Percentiles rank a stretch among this genome's conserved stretches.
Evolutionary conservation across 345 rosid genomes (phyloP).

Genomic region (Salix exigua): DNA sequence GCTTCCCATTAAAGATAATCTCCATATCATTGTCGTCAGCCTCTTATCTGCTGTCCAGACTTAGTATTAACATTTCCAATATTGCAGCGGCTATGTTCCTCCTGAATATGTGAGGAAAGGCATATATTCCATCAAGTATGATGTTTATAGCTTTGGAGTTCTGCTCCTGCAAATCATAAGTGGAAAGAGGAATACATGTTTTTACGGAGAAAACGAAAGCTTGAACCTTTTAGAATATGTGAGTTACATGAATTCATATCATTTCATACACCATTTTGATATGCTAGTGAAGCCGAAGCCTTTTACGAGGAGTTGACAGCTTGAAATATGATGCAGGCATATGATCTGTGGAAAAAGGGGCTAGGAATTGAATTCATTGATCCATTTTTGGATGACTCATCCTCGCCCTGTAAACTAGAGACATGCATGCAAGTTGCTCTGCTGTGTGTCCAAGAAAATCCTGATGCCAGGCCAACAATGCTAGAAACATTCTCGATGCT

Average conservation of each 20-base stretch:
- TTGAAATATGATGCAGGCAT: too few species aligned
- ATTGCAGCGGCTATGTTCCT: constrained; percentile 45
- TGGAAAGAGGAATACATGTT: constrained; percentile 31
- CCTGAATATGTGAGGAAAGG: constrained; percentile 48
- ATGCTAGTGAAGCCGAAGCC: too few species aligned
- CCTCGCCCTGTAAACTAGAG: constrained; percentile 4
- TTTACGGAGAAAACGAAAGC: constrained; percentile 30
- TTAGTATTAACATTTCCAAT: too few species aligned
- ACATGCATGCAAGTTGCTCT: constrained; percentile 15
- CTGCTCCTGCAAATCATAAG: constrained; percentile 47
- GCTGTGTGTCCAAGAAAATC: constrained; percentile 16
- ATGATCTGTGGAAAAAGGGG: too few species aligned
- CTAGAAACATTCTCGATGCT: constrained; percentile 1
- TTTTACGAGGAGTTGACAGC: too few species aligned
- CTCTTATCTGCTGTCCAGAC: too few species aligned
- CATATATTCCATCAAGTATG: constrained; percentile 43
- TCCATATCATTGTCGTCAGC: too few species aligned
- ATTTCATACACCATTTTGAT: too few species aligned
- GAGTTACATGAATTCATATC: constrained; percentile 9
- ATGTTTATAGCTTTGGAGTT: constrained; percentile 53
- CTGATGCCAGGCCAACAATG: constrained; percentile 19
- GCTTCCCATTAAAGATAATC: neutral
- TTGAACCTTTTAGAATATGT: constrained; percentile 37
- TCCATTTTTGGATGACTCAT: neutral
- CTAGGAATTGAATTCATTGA: too few species aligned